Percentiles rank a stretch among this genome's conserved stretches.
Conservation (phyloP, 2,329 filamentous ascomycete species). For the Pseudogymnoascus sp. region DNA sequence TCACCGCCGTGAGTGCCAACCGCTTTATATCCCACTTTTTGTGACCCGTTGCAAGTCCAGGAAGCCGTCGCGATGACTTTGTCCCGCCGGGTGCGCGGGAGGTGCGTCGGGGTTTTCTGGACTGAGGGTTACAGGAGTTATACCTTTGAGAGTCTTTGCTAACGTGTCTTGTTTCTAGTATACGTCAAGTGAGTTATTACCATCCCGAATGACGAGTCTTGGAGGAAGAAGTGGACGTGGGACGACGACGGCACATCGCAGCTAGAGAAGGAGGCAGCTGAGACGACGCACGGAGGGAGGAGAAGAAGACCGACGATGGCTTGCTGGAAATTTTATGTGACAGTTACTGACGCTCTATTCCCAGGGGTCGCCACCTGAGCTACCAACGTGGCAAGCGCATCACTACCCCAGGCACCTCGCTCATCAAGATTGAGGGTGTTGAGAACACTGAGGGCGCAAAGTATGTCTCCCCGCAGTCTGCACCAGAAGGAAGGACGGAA, state of each 20-base stretch:
- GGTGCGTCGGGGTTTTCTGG: neutral
- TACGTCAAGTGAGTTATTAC: constrained; percentile 75
- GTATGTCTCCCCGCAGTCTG: constrained; percentile 44
- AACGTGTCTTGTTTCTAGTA: constrained; percentile 47
- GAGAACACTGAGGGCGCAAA: constrained; percentile 83
- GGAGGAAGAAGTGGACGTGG: neutral
- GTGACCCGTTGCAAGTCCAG: neutral
- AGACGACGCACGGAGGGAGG: neutral
- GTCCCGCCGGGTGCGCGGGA: constrained; percentile 13
- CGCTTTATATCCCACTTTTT: constrained; percentile 14
- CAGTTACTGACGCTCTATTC: constrained; percentile 15
- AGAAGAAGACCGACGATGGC: constrained; percentile 20
- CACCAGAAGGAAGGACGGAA: constrained; percentile 1
- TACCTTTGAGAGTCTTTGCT: constrained; percentile 24
- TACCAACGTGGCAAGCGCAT: constrained; percentile 94
- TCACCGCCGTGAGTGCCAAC: constrained; percentile 71
- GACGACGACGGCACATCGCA: neutral
- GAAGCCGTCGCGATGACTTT: constrained; percentile 7
- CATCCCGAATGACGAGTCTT: constrained; percentile 15
- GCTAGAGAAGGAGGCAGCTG: constrained; percentile 17
- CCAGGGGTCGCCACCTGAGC: constrained; percentile 93
- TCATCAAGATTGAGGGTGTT: constrained; percentile 99
- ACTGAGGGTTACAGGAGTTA: constrained; percentile 8
- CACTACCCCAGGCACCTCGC: constrained; percentile 82
- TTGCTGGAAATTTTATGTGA: neutral